Percentiles rank a stretch among this genome's conserved stretches.
Evolutionary conservation across 495 filamentous ascomycete genomes (phyloP).

Genomic region (Penicillium daleae): DNA sequence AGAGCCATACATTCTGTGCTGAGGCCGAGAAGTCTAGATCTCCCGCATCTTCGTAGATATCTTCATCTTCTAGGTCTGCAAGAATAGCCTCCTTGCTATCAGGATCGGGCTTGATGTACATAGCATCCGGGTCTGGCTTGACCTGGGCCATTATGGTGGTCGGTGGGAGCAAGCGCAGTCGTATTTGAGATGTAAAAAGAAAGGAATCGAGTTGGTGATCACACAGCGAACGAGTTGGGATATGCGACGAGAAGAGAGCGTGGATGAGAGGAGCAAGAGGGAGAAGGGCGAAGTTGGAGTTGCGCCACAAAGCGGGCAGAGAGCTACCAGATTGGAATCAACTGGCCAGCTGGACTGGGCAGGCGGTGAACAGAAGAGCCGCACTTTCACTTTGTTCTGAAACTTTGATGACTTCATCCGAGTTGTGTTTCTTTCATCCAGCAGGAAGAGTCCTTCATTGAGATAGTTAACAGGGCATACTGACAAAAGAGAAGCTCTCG

Average conservation of each 20-base stretch:
- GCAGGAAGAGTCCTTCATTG: not conserved
- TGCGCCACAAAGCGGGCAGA: constrained; percentile 22
- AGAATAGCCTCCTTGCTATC: constrained; percentile 62
- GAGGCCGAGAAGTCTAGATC: constrained; percentile 76
- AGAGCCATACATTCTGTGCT: constrained; percentile 66
- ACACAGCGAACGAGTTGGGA: not conserved
- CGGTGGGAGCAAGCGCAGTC: not conserved
- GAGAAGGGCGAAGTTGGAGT: constrained; percentile 10
- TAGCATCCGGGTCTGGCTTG: constrained; percentile 45
- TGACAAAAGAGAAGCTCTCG: no score
- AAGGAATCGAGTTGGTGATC: constrained; percentile 2
- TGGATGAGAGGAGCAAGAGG: not conserved
- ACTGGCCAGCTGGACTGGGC: constrained; percentile 7
- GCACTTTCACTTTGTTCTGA: not conserved
- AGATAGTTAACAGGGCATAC: no score
- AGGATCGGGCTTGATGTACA: constrained; percentile 68
- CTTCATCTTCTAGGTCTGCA: constrained; percentile 67
- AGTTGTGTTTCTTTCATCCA: not conserved
- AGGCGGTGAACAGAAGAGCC: constrained; percentile 12
- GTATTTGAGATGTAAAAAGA: no score
- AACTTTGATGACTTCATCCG: constrained; percentile 12
- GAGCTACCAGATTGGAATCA: constrained; percentile 1
- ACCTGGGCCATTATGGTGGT: constrained; percentile 37
- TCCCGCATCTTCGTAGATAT: constrained; percentile 84
- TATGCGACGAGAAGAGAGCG: not conserved